Evolutionary conservation across 2,329 filamentous ascomycete genomes (phyloP), one percentile per base, ranked within the genome.

Genomic region (Microdochium nivale): DNA sequence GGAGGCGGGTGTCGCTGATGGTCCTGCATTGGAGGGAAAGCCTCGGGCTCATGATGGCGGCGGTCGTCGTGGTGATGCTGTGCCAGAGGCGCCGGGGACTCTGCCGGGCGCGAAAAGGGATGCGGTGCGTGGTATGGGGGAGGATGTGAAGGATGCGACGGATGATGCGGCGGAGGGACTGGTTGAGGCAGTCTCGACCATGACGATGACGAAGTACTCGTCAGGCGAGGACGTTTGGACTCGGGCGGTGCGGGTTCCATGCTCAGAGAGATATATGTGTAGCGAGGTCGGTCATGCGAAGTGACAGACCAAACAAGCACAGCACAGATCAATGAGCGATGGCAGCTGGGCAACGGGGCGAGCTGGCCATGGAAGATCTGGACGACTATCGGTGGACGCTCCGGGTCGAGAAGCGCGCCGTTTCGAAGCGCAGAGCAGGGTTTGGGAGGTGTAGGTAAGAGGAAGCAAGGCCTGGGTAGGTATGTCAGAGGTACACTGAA

Each of bases 211-310:
- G 63, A 65, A 61, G 68, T 68, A 59, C 67, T 68, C 40, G 40
- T 44, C 59, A 82, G 71, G 70, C 80, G 79, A 66, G 75, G 76
- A 64, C 80, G 78, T 73, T 83, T 83, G 63, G 67, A 70, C 62
- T 82, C 78, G 63, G 78, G 78, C 69, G 67, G 75, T 68, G 72
- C 76, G 71, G 71, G 70, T 70, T 83, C 80, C 80, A 83, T 83
- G 74, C 69, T 78, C 67, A 66, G 62, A 62, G 63, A 67, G 72
- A 74, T 71, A 73, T 66, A 62, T 63, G 59, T 55, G 55, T 57
- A 61, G 60, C 40, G 19, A 23, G 21, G 40, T 19, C 21, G 60
- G 60, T 64, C 62, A 65, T 60, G 62, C 61, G 60, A 61, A 53
- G 57, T 59, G 58, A 56, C 57, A 58, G 56, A 63, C 49, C 58